Conservation (phyloP, 2,329 filamentous ascomycete species). For the Fusarium bactridioides region DNA sequence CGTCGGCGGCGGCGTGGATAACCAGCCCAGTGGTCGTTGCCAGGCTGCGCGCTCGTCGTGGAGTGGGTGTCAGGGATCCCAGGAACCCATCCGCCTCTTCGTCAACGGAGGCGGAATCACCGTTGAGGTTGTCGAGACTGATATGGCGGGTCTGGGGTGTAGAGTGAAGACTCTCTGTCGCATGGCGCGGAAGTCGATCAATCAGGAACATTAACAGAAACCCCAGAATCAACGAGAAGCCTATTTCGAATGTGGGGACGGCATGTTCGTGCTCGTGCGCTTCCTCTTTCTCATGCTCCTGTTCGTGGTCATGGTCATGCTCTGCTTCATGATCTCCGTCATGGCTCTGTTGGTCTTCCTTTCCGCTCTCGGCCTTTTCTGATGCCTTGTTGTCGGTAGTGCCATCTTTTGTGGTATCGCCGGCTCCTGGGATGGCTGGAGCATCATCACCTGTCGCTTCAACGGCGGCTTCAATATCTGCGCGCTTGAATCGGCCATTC, state of each 20-base stretch:
- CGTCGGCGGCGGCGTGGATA: slow-evolving; percentile 94
- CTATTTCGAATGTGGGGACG: slow-evolving; percentile 78
- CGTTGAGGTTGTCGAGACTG: slow-evolving; percentile 81
- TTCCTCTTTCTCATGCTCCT: slow-evolving; percentile 45
- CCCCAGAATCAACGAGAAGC: slow-evolving; percentile 83
- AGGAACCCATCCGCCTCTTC: slow-evolving; percentile 67
- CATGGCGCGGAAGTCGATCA: slow-evolving; percentile 82
- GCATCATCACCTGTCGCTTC: slow-evolving; percentile 22
- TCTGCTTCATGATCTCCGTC: slow-evolving; percentile 41
- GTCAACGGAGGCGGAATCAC: slow-evolving; percentile 58
- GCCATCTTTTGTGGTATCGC: slow-evolving; percentile 10
- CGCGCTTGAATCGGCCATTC: slow-evolving; percentile 14
- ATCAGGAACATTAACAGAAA: slow-evolving; percentile 98
- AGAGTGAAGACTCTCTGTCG: slow-evolving; percentile 69
- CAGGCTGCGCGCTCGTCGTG: slow-evolving; percentile 68
- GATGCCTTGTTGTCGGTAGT: slow-evolving; percentile 8
- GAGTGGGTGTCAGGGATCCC: slow-evolving; percentile 64
- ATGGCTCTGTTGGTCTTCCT: slow-evolving; percentile 45
- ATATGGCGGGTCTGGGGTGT: slow-evolving; percentile 81
- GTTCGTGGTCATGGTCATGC: slow-evolving; percentile 40
- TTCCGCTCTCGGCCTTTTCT: slow-evolving; percentile 12
- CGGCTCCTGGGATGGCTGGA: slow-evolving; percentile 18
- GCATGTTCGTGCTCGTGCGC: slow-evolving; percentile 46
- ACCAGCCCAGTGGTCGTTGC: slow-evolving; percentile 95
- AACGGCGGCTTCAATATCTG: slow-evolving; percentile 21